phyloP scores from a whole-genome alignment of 805 yeast genomes.

The Kregervanrija pseudodelftensis region DNA sequence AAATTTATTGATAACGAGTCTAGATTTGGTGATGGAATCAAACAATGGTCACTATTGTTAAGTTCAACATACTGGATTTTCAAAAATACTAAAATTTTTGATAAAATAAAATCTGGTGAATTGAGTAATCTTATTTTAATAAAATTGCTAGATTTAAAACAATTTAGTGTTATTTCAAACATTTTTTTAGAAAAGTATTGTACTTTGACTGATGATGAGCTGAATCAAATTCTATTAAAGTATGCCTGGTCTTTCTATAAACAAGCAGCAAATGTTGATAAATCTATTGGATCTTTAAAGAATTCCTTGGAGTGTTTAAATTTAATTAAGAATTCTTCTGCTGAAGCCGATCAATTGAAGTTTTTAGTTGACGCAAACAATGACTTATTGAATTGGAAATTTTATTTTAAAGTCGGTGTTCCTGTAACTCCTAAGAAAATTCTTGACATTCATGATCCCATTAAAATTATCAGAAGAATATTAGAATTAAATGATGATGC shows the following conservation, averaged over 20 bases:
- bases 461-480: slow-evolving; percentile 19
- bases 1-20: slow-evolving; percentile 23
- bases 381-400: slow-evolving; percentile 21
- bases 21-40: slow-evolving; percentile 9
- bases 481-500: slow-evolving; percentile 49
- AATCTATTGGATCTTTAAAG: slow-evolving; percentile 21
- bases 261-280: slow-evolving; percentile 25
- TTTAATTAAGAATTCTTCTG: slow-evolving; percentile 8
- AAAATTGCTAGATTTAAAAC: slow-evolving; percentile 17
- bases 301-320: slow-evolving; percentile 15
- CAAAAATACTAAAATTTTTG: slow-evolving; percentile 20
- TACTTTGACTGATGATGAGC: slow-evolving; percentile 8
- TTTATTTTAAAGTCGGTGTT: slow-evolving; percentile 23
- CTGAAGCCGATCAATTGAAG: slow-evolving; percentile 5
- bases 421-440: slow-evolving; percentile 25
- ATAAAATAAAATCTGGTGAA: slow-evolving; percentile 14
- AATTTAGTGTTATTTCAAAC: slow-evolving; percentile 12
- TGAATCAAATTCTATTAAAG: slow-evolving; percentile 8
- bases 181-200: slow-evolving; percentile 16
- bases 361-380: slow-evolving; percentile 18
- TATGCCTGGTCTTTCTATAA: slow-evolving; percentile 23
- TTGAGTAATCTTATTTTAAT: slow-evolving; percentile 18
- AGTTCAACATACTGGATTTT: slow-evolving; percentile 24
- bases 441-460: slow-evolving; percentile 18
- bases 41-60: slow-evolving; percentile 20